phyloP scores from a whole-genome alignment of 345 rosid genomes.

The Dovyalis caffra region DNA sequence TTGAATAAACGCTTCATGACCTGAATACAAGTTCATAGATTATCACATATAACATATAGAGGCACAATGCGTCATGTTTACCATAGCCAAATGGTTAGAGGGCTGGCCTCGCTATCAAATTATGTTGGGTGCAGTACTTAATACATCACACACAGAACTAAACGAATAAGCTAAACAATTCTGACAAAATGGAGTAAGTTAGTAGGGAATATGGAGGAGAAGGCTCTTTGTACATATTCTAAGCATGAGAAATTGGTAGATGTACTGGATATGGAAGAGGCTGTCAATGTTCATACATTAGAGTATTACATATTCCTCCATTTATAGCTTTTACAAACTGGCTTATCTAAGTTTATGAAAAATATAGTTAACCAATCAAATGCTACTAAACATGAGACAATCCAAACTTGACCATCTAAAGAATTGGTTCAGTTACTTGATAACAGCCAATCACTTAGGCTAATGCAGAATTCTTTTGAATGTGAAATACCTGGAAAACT shows the following conservation, averaged over 20 bases:
- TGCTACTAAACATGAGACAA: not conserved
- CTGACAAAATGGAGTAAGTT: not conserved
- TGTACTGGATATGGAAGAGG: not conserved
- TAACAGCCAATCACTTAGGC: not conserved
- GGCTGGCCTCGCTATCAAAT: not conserved
- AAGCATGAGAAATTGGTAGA: not conserved
- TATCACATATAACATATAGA: too few species aligned
- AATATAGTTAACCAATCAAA: not conserved
- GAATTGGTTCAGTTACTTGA: not conserved
- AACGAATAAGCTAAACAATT: not conserved
- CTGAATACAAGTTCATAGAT: slow-evolving; percentile 11
- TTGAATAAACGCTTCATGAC: slow-evolving; percentile 41
- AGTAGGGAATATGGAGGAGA: not conserved
- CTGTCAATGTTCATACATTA: too few species aligned
- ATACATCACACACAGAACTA: not conserved
- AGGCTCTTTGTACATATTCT: too few species aligned
- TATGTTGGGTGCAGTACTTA: too few species aligned
- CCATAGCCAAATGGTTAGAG: not conserved
- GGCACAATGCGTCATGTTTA: too few species aligned
- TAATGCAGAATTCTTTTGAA: not conserved
- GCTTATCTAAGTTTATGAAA: not conserved
- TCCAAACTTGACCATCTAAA: not conserved
- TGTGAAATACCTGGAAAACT: not conserved
- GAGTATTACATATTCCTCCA: not conserved
- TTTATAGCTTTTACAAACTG: not conserved